A percentile compares a stretch with the other conserved stretches of the same genome.
Evolutionary conservation across 2,329 filamentous ascomycete genomes (phyloP).

Genomic region (Diaporthe humulicola): DNA sequence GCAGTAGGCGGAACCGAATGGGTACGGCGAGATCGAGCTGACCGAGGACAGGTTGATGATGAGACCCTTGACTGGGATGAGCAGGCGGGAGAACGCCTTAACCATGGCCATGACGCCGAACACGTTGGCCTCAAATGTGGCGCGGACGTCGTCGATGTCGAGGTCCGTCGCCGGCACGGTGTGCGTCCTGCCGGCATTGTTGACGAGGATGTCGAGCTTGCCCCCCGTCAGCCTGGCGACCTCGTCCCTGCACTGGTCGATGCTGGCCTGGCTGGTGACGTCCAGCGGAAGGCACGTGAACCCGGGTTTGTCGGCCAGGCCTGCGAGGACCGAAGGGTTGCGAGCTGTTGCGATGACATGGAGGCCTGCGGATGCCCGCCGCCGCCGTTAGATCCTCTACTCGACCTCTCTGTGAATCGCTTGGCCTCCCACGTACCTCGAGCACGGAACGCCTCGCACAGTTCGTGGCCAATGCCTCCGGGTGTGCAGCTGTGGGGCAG

Average conservation of each 20-base stretch:
- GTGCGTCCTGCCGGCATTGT: constrained; percentile 59
- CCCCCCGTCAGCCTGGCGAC: constrained; percentile 64
- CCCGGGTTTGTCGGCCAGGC: constrained; percentile 55
- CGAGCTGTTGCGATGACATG: constrained; percentile 71
- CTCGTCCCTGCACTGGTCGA: constrained; percentile 60
- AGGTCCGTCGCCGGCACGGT: constrained; percentile 48
- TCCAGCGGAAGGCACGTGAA: constrained; percentile 66
- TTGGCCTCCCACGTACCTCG: constrained; percentile 55
- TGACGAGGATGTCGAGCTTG: constrained; percentile 69
- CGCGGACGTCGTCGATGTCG: constrained; percentile 64
- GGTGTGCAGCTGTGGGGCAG: constrained; percentile 63
- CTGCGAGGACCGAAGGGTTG: constrained; percentile 60
- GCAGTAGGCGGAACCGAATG: constrained; percentile 67
- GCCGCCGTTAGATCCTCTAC: not conserved
- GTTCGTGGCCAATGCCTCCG: constrained; percentile 68
- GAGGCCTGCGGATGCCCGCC: constrained; percentile 51
- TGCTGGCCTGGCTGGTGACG: constrained; percentile 65
- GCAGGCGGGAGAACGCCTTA: constrained; percentile 61
- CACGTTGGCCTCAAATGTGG: constrained; percentile 69
- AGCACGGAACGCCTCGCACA: constrained; percentile 66
- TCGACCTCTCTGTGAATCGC: too few species aligned
- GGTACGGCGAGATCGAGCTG: constrained; percentile 63
- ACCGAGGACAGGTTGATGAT: constrained; percentile 69
- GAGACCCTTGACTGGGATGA: constrained; percentile 64
- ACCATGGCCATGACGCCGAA: constrained; percentile 70